Conservation (phyloP, 2,329 filamentous ascomycete species). For the Mycosphaerella arachidis region DNA sequence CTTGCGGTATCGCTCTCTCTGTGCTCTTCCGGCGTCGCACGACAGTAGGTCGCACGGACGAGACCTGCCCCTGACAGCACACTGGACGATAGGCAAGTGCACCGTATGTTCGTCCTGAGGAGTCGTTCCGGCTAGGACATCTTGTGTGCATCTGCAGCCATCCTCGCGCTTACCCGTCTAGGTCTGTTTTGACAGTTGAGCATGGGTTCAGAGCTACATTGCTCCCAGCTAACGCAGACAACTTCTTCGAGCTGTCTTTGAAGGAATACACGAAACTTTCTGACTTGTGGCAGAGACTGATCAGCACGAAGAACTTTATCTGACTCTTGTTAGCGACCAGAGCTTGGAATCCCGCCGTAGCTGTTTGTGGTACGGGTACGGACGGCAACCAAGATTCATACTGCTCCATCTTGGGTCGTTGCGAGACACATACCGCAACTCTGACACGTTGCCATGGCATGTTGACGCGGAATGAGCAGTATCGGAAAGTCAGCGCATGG, state of each 20-base stretch:
- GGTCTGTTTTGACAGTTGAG: neutral
- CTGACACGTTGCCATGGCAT: neutral
- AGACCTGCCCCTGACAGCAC: neutral
- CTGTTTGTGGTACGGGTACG: neutral
- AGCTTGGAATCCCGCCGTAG: neutral
- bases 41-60: neutral
- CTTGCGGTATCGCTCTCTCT: neutral
- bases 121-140: neutral
- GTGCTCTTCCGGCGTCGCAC: neutral
- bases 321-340: neutral
- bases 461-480: neutral
- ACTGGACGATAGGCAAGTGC: neutral
- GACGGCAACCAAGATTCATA: conserved; percentile 1
- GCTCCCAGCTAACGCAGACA: neutral
- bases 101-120: neutral
- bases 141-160: neutral
- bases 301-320: neutral
- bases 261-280: neutral
- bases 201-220: neutral
- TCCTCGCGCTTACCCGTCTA: neutral
- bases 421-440: conserved; percentile 2
- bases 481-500: neutral
- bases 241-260: neutral
- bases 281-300: neutral
- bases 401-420: neutral